Conservation (phyloP, 192 early-diverging fungal species). For the Chytriomyces sp. region DNA sequence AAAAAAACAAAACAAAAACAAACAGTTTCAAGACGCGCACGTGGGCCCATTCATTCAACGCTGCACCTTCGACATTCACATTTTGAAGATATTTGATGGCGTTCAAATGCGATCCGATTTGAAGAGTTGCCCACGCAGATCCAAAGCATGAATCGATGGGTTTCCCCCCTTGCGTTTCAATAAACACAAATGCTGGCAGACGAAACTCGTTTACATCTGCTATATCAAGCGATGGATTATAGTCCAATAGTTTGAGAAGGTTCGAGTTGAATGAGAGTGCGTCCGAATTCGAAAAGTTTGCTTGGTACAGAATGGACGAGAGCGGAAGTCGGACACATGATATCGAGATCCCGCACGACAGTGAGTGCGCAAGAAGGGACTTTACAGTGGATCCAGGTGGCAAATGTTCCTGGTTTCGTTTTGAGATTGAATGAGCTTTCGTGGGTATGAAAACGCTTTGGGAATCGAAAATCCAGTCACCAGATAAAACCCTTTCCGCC, state of each 20-base stretch:
- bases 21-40: constrained; percentile 33
- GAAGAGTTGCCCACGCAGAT: background rate
- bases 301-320: constrained; percentile 4
- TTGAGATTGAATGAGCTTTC: background rate
- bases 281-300: background rate
- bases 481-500: no score
- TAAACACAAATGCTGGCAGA: background rate
- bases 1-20: background rate
- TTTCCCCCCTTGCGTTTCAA: background rate
- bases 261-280: background rate
- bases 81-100: background rate
- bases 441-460: background rate
- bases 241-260: background rate
- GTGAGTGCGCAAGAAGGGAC: constrained; percentile 15
- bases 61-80: background rate
- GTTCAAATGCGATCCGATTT: background rate
- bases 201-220: background rate
- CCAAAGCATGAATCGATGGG: background rate
- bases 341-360: constrained; percentile 14
- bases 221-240: background rate
- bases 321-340: constrained; percentile 10
- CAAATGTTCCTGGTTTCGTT: background rate
- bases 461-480: no score
- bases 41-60: constrained; percentile 16
- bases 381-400: background rate